Percentiles rank a stretch among this genome's conserved stretches.
phyloP scores from a whole-genome alignment of 805 yeast species.

The Candida insectorum region DNA sequence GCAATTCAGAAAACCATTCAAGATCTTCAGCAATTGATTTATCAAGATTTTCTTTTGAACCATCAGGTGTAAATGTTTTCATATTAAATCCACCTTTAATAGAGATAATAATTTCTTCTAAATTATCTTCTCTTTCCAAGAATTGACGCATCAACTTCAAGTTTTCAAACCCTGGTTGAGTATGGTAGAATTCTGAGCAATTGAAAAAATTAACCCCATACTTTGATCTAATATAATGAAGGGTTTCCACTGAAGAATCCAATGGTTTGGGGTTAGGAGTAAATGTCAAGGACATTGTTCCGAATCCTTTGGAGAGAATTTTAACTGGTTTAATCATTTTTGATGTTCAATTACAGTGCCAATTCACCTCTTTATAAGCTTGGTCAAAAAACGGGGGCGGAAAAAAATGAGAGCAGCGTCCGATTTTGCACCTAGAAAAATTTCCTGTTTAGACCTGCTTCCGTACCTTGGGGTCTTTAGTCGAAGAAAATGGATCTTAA shows the following conservation, averaged over 20 bases:
- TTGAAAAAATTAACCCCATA: constrained; percentile 55
- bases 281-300: constrained; percentile 78
- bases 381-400: no score
- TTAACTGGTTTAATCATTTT: no score
- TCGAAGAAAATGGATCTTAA: no score
- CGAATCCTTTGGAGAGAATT: constrained; percentile 49
- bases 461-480: no score
- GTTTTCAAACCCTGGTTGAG: constrained; percentile 36
- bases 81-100: constrained; percentile 64
- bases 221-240: constrained; percentile 47
- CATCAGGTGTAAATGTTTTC: constrained; percentile 42
- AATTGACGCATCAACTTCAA: constrained; percentile 56
- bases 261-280: constrained; percentile 52
- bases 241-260: constrained; percentile 49
- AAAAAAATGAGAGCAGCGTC: no score
- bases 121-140: constrained; percentile 46
- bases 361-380: no score
- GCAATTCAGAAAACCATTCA: constrained; percentile 19
- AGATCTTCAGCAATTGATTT: constrained; percentile 45
- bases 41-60: constrained; percentile 45
- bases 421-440: no score
- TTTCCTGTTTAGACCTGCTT: no score
- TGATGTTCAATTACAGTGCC: no score
- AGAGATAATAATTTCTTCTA: constrained; percentile 50
- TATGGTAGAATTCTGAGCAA: constrained; percentile 79